These are phyloP conservation scores for Penicillium sp. DNA, from an alignment of 2,329 filamentous ascomycete genomes.

Conservation along the genomic window DNA sequence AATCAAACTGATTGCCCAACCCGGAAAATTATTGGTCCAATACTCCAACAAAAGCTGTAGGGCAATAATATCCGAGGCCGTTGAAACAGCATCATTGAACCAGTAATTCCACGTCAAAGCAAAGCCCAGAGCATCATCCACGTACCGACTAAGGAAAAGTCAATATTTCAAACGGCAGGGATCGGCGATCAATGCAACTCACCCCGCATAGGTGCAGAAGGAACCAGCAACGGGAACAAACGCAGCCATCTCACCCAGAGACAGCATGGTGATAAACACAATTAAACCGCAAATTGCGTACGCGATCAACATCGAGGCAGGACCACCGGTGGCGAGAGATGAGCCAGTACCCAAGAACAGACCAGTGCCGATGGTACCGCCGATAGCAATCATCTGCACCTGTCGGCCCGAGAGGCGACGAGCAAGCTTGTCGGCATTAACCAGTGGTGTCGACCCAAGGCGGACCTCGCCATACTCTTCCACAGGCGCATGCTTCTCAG, in stretches of 20 bases:
- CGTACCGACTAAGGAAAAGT: constrained; percentile 35
- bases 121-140: constrained; percentile 47
- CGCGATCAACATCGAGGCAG: constrained; percentile 58
- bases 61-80: constrained; percentile 61
- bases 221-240: constrained; percentile 56
- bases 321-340: constrained; percentile 59
- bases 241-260: constrained; percentile 61
- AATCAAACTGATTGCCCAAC: constrained; percentile 63
- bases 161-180: constrained; percentile 1
- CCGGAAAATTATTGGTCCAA: constrained; percentile 63
- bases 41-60: constrained; percentile 60
- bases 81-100: constrained; percentile 65
- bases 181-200: constrained; percentile 18
- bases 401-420: constrained; percentile 61
- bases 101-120: constrained; percentile 53
- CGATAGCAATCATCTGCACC: constrained; percentile 65
- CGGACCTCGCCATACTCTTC: constrained; percentile 12
- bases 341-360: constrained; percentile 64
- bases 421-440: constrained; percentile 50
- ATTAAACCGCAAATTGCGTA: constrained; percentile 59
- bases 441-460: constrained; percentile 13
- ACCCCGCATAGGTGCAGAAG: constrained; percentile 57
- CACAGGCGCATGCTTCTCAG: constrained; percentile 27
- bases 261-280: constrained; percentile 60
- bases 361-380: constrained; percentile 52